Evolutionary conservation across 2,329 filamentous ascomycete species (phyloP).

Genomic region (Lasiodiplodia citricola): DNA sequence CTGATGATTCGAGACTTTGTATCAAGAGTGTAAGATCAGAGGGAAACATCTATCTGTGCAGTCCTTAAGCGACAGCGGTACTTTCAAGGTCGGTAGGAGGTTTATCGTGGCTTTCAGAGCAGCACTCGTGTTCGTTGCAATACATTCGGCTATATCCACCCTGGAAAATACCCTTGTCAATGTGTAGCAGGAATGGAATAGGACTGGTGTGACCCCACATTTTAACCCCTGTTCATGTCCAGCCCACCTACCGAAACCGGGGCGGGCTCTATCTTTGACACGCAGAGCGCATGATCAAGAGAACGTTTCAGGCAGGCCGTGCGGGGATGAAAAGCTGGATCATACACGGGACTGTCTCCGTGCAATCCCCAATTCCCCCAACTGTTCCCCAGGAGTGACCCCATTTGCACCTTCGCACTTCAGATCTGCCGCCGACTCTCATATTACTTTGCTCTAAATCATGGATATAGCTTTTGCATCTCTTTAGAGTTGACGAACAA

Average conservation of each 20-base stretch:
- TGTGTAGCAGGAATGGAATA: too few species aligned
- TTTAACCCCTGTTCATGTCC: neutral
- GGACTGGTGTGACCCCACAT: conserved; percentile 3
- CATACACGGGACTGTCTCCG: neutral
- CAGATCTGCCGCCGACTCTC: conserved; percentile 1
- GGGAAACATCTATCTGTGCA: too few species aligned
- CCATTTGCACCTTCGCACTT: conserved; percentile 4
- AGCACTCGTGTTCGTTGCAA: too few species aligned
- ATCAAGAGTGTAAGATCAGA: too few species aligned
- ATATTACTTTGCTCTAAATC: neutral
- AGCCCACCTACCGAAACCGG: neutral
- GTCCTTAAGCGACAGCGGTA: too few species aligned
- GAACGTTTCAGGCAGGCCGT: neutral
- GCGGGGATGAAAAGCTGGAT: conserved; percentile 1
- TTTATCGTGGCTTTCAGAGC: too few species aligned
- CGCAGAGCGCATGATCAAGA: neutral
- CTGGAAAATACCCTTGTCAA: too few species aligned
- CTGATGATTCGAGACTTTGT: too few species aligned
- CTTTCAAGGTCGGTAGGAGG: too few species aligned
- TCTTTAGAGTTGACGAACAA: neutral
- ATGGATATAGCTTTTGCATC: neutral
- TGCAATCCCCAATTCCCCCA: conserved; percentile 6
- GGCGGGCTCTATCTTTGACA: neutral
- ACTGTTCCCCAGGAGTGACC: conserved; percentile 6
- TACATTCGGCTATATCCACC: too few species aligned